Conservation (phyloP, 129 eudicot species). For the Flaveria bidentis region DNA sequence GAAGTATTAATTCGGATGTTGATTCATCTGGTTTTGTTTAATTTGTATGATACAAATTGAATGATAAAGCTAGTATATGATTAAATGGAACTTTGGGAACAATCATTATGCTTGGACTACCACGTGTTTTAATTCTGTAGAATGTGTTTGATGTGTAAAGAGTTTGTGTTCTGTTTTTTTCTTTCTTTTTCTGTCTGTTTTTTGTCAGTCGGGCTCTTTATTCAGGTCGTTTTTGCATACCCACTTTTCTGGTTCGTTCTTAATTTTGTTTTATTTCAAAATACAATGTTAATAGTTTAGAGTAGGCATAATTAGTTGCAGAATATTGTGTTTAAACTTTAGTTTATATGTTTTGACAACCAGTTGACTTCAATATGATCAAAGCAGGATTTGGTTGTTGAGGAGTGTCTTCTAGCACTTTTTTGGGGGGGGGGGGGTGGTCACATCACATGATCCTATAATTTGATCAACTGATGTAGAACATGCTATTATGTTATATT, state of each 20-base stretch:
- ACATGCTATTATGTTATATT: neutral
- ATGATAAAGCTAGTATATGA: conserved; percentile 1
- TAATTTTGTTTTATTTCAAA: neutral
- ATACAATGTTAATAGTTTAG: neutral
- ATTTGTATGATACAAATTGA: neutral
- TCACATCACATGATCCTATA: conserved; percentile 16
- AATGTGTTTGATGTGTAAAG: neutral
- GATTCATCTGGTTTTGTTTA: too few species aligned
- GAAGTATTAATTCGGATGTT: neutral
- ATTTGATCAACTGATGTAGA: conserved; percentile 18
- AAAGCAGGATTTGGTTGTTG: conserved; percentile 17
- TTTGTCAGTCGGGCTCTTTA: neutral
- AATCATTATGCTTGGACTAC: neutral
- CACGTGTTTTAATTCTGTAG: neutral
- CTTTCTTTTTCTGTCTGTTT: neutral
- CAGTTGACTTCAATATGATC: conserved; percentile 2
- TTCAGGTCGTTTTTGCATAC: conserved; percentile 8
- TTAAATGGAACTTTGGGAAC: neutral
- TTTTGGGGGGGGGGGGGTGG: too few species aligned
- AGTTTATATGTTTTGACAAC: neutral
- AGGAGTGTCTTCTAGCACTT: conserved; percentile 1
- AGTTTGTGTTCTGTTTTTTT: neutral
- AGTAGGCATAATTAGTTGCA: neutral
- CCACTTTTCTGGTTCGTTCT: neutral
- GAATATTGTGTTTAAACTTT: neutral